Conservation (phyloP, 2,329 filamentous ascomycete species). For the Drechslerella coelobrocha region DNA sequence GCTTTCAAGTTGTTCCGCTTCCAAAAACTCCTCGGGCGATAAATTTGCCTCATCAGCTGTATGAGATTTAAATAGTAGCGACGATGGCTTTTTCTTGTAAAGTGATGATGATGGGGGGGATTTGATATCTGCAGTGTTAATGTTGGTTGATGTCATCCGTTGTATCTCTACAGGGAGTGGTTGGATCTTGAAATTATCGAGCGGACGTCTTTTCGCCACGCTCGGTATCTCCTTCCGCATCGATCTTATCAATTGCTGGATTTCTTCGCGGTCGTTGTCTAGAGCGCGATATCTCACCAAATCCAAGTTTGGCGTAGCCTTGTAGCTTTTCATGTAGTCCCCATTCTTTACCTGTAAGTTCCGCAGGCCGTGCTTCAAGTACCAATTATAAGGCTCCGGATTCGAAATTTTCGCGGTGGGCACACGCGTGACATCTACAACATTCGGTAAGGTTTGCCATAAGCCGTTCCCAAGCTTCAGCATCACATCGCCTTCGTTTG, state of each 20-base stretch:
- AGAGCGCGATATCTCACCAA: background rate
- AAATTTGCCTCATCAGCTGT: constrained; percentile 4
- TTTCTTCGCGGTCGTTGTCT: constrained; percentile 12
- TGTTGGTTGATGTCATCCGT: background rate
- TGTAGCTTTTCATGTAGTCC: constrained; percentile 1
- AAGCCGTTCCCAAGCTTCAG: background rate
- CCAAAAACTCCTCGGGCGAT: background rate
- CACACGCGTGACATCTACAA: constrained; percentile 10
- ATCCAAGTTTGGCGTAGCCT: background rate
- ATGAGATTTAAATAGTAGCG: background rate
- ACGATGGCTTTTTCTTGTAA: background rate
- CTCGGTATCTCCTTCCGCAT: too few relatives aligned
- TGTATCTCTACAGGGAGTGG: constrained; percentile 1
- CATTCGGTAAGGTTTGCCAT: constrained; percentile 11
- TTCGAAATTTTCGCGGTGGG: background rate
- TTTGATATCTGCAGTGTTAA: too few relatives aligned
- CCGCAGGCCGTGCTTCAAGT: constrained; percentile 9
- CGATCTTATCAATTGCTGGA: background rate
- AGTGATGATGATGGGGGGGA: too few relatives aligned
- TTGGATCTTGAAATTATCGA: constrained; percentile 3
- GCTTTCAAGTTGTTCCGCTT: background rate
- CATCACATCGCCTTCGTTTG: constrained; percentile 18
- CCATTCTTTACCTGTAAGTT: background rate
- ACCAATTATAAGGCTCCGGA: constrained; percentile 8
- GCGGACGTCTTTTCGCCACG: too few relatives aligned